Conservation (phyloP, 768 basidiomycete species). For the Termitomyces sp. region DNA sequence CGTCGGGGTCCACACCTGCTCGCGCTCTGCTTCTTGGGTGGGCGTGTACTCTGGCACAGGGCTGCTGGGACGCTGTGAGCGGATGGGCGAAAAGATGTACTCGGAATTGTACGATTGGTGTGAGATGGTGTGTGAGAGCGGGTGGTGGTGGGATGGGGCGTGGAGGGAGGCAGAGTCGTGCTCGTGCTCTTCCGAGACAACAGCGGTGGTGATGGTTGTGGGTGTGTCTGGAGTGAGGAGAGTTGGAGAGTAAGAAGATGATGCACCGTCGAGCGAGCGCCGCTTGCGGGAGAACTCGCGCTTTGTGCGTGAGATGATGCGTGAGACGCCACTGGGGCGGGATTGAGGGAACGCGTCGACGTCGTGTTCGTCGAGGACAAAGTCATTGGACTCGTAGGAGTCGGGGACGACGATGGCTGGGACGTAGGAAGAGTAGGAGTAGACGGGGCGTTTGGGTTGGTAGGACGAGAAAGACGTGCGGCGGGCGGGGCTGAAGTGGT, state of each 20-base stretch:
- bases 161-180: not conserved
- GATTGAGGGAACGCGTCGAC: slow-evolving; percentile 13
- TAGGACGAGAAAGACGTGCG: slow-evolving; percentile 9
- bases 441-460: slow-evolving; percentile 7
- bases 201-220: slow-evolving; percentile 1
- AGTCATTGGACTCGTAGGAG: slow-evolving; percentile 22
- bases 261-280: slow-evolving; percentile 9
- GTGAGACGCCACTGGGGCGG: slow-evolving; percentile 19
- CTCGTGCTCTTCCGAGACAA: not conserved
- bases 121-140: slow-evolving; percentile 1
- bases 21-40: slow-evolving; percentile 7
- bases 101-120: not conserved
- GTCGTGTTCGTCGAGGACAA: slow-evolving; percentile 22
- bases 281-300: slow-evolving; percentile 9
- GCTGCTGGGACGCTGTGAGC: not conserved
- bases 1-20: slow-evolving; percentile 41
- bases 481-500: slow-evolving; percentile 1
- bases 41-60: slow-evolving; percentile 1
- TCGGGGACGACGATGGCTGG: slow-evolving; percentile 16
- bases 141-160: slow-evolving; percentile 2
- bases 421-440: slow-evolving; percentile 5
- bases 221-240: slow-evolving; percentile 4
- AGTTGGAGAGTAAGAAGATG: slow-evolving; percentile 6
- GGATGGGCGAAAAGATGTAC: not conserved
- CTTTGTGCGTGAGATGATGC: slow-evolving; percentile 15